Conservation (phyloP, 1,284 basidiomycete genomes). For the Irpex rosettiformis region DNA sequence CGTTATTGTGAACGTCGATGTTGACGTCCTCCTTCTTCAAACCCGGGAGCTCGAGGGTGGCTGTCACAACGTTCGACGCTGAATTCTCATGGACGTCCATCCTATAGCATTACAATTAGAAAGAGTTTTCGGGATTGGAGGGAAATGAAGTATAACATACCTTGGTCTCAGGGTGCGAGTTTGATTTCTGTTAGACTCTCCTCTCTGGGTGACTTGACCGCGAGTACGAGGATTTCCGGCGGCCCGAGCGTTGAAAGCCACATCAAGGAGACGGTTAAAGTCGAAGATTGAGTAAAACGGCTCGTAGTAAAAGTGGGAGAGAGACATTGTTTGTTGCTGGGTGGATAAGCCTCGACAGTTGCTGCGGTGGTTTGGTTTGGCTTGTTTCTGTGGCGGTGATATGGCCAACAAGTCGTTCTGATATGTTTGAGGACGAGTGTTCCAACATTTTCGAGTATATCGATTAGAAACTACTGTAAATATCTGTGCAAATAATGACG, state of each 20-base stretch:
- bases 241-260: slow-evolving; percentile 10
- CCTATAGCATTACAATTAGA: slow-evolving; percentile 22
- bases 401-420: not conserved
- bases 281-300: slow-evolving; percentile 12
- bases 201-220: not conserved
- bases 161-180: slow-evolving; percentile 5
- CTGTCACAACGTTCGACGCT: slow-evolving; percentile 38
- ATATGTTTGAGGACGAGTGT: not conserved
- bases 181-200: not conserved
- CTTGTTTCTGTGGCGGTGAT: not conserved
- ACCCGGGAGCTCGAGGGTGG: slow-evolving; percentile 47
- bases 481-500: not conserved
- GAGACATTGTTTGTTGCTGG: slow-evolving; percentile 3
- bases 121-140: not conserved
- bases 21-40: slow-evolving; percentile 38
- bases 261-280: slow-evolving; percentile 12
- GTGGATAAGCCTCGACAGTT: not conserved
- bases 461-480: not conserved
- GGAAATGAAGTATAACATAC: not conserved
- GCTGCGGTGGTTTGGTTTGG: not conserved
- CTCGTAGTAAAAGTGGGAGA: slow-evolving; percentile 12
- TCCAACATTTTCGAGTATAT: not conserved
- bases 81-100: slow-evolving; percentile 45
- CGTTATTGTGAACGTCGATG: slow-evolving; percentile 39
- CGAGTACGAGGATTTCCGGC: not conserved